These are phyloP conservation scores for Zygoascus tannicola DNA, from an alignment of 805 yeast species.

Conservation along the genomic window DNA sequence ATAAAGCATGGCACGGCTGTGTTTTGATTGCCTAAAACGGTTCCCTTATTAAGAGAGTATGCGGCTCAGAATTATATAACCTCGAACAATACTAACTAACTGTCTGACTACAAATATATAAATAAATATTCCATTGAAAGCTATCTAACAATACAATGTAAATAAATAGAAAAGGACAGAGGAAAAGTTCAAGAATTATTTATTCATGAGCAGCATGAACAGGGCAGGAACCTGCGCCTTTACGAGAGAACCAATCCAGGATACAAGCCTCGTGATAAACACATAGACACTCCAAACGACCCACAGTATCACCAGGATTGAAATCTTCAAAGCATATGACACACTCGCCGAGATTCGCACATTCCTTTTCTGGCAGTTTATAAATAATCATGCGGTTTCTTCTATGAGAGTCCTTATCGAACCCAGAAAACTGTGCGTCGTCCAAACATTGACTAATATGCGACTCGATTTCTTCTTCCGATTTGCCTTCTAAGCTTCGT, in stretches of 20 bases:
- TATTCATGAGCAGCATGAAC: conserved; percentile 49
- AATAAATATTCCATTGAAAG: no score
- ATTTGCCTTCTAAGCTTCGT: conserved; percentile 19
- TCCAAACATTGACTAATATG: conserved; percentile 67
- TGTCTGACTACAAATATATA: no score
- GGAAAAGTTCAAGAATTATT: not conserved
- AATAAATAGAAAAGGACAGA: not conserved
- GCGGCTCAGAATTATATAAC: no score
- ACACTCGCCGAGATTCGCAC: conserved; percentile 53
- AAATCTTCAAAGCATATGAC: conserved; percentile 90
- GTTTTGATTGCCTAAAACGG: no score
- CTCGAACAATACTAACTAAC: no score
- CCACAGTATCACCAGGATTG: conserved; percentile 78
- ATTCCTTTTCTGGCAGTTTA: conserved; percentile 31
- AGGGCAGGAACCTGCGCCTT: conserved; percentile 81
- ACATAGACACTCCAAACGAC: conserved; percentile 87
- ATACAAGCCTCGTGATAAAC: conserved; percentile 90
- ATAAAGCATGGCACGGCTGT: no score
- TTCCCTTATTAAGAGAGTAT: no score
- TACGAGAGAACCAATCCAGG: conserved; percentile 79
- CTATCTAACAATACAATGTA: no score
- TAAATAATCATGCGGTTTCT: conserved; percentile 85
- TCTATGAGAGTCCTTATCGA: conserved; percentile 36
- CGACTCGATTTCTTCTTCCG: conserved; percentile 37
- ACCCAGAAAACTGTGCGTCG: conserved; percentile 50